Percentiles rank a stretch among this genome's conserved stretches.
Conservation (phyloP, 148 eudicot genomes). For the Camellia japonica region DNA sequence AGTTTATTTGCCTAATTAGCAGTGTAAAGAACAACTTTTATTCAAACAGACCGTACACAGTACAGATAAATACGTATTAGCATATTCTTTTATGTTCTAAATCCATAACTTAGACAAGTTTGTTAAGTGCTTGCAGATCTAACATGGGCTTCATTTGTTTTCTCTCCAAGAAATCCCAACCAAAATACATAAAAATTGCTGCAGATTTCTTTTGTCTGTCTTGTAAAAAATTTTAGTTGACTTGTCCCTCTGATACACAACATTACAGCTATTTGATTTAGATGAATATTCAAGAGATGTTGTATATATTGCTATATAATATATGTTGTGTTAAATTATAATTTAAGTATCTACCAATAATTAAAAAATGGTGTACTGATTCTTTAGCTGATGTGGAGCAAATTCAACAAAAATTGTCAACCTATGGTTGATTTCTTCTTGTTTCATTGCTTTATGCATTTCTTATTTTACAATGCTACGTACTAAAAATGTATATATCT, state of each 20-base stretch:
- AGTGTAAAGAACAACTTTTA: too few relatives aligned
- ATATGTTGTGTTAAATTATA: not conserved
- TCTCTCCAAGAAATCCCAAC: not conserved
- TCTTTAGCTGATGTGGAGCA: not conserved
- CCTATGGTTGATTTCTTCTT: too few relatives aligned
- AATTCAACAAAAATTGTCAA: too few relatives aligned
- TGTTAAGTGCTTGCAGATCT: slow-evolving; percentile 7
- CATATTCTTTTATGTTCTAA: not conserved
- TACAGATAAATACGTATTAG: not conserved
- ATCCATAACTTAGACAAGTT: not conserved
- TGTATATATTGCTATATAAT: not conserved
- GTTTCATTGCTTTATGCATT: not conserved
- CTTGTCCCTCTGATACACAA: slow-evolving; percentile 24
- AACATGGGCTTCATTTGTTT: not conserved
- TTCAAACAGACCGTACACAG: not conserved
- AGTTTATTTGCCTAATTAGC: too few relatives aligned
- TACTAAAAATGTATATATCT: too few relatives aligned
- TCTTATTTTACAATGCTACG: not conserved
- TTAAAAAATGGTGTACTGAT: not conserved
- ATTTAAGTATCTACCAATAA: not conserved
- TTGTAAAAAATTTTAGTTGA: slow-evolving; percentile 6
- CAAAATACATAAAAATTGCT: slow-evolving; percentile 2
- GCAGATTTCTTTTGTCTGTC: not conserved
- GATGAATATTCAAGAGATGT: slow-evolving; percentile 5
- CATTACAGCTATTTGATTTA: slow-evolving; percentile 30